These are phyloP conservation scores for Taphrina pruni DNA, from an alignment of 1,139 yeast genomes.

Conservation along the genomic window DNA sequence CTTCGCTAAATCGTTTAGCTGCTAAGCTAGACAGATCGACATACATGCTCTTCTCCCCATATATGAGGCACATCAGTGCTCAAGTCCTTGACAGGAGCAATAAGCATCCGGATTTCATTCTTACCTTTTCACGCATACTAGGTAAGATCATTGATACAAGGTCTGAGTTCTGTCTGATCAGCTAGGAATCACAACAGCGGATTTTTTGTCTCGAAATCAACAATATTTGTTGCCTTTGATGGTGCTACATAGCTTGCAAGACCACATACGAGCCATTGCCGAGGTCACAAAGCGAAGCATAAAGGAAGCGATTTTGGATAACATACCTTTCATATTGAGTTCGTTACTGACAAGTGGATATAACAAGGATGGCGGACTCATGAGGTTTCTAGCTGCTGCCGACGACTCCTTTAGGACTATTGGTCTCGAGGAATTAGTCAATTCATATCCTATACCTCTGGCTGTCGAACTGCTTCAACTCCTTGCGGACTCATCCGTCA, in stretches of 20 bases:
- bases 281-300: constrained; percentile 49
- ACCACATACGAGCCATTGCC: constrained; percentile 66
- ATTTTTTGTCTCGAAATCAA: constrained; percentile 71
- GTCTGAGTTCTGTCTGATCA: constrained; percentile 68
- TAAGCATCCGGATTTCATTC: constrained; percentile 60
- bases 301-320: constrained; percentile 50
- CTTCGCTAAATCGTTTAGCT: constrained; percentile 44
- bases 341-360: constrained; percentile 57
- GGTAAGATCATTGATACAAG: constrained; percentile 58
- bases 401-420: constrained; percentile 57
- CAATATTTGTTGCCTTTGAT: constrained; percentile 79
- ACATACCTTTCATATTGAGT: constrained; percentile 58
- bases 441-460: constrained; percentile 50
- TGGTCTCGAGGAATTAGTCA: constrained; percentile 57
- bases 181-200: constrained; percentile 64
- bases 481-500: constrained; percentile 43
- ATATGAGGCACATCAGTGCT: constrained; percentile 57
- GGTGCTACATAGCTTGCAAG: constrained; percentile 67
- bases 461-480: constrained; percentile 52
- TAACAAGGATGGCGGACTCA: constrained; percentile 58
- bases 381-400: constrained; percentile 60
- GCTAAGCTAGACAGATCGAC: constrained; percentile 36
- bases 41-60: constrained; percentile 54
- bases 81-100: constrained; percentile 79
- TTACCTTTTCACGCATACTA: constrained; percentile 60